Percentiles rank a stretch among this genome's conserved stretches.
phyloP scores from a whole-genome alignment of 805 yeast genomes.

The Teunomyces panamensis region DNA sequence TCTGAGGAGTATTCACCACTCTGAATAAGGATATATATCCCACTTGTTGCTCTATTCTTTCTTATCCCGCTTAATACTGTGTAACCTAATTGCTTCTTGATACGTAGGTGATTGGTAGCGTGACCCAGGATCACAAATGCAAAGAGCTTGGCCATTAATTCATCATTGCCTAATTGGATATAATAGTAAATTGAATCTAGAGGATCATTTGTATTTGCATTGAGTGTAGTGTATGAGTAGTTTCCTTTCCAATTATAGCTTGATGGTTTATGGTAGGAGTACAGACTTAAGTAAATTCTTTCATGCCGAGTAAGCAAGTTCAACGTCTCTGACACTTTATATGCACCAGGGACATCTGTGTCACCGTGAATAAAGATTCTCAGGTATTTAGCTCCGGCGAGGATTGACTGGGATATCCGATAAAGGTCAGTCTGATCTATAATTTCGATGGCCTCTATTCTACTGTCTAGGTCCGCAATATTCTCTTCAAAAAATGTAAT shows the following conservation, averaged over 20 bases:
- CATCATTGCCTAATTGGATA: constrained; percentile 54
- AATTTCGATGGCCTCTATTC: constrained; percentile 55
- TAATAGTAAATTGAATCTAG: constrained; percentile 52
- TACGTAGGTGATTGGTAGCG: constrained; percentile 48
- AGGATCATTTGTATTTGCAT: constrained; percentile 44
- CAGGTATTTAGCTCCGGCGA: constrained; percentile 26
- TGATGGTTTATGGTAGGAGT: constrained; percentile 21
- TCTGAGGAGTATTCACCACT: constrained; percentile 46
- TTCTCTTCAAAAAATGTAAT: constrained; percentile 54
- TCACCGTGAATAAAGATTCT: constrained; percentile 56
- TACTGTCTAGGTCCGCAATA: constrained; percentile 52
- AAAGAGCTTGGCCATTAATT: constrained; percentile 44
- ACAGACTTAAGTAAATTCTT: constrained; percentile 1
- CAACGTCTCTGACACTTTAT: constrained; percentile 18
- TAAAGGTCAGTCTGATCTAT: constrained; percentile 36
- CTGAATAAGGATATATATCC: constrained; percentile 56
- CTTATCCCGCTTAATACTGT: constrained; percentile 57
- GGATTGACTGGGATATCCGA: constrained; percentile 24
- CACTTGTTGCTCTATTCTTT: constrained; percentile 49
- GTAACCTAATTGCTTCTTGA: constrained; percentile 60
- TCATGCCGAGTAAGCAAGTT: constrained; percentile 24
- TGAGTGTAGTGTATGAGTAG: constrained; percentile 24
- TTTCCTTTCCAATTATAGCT: constrained; percentile 25
- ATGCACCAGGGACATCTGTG: constrained; percentile 16
- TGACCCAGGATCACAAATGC: constrained; percentile 46